Evolutionary conservation across 2,329 filamentous ascomycete genomes (phyloP).

Genomic region (Fusarium sp.): DNA sequence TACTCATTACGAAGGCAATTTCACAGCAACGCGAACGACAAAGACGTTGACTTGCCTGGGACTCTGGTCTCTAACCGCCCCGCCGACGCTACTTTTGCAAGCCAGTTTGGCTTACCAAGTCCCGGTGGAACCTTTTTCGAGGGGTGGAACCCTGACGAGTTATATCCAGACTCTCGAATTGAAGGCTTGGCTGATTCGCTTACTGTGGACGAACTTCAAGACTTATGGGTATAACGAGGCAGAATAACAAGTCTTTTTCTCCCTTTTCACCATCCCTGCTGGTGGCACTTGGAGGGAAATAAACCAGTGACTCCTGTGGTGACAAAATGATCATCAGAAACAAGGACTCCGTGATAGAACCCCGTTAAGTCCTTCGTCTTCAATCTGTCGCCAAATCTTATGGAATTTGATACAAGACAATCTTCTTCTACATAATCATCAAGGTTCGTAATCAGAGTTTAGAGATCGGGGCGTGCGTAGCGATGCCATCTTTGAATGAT

Average conservation of each 20-base stretch:
- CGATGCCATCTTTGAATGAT: neutral
- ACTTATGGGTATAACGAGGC: slow-evolving; percentile 6
- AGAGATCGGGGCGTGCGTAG: neutral
- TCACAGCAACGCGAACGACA: neutral
- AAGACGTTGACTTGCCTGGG: neutral
- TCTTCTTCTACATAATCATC: neutral
- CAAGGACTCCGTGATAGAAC: too few species aligned
- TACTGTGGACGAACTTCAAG: slow-evolving; percentile 8
- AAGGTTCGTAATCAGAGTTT: neutral
- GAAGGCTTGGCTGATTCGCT: slow-evolving; percentile 13
- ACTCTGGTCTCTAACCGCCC: neutral
- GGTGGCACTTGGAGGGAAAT: neutral
- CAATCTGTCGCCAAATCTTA: too few species aligned
- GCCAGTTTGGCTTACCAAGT: slow-evolving; percentile 12
- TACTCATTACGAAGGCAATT: slow-evolving; percentile 7
- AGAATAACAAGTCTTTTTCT: neutral
- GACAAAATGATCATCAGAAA: too few species aligned
- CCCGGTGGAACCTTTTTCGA: slow-evolving; percentile 9
- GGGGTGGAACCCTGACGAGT: slow-evolving; percentile 3
- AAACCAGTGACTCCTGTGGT: too few species aligned
- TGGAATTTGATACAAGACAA: too few species aligned
- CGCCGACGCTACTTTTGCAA: neutral
- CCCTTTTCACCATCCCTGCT: neutral
- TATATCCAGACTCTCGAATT: slow-evolving; percentile 2
- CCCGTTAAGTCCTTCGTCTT: too few species aligned